Base-by-base conservation (phyloP, 2,329 filamentous ascomycete species). In the Neophaeococcomyces mojaviensis region DNA sequence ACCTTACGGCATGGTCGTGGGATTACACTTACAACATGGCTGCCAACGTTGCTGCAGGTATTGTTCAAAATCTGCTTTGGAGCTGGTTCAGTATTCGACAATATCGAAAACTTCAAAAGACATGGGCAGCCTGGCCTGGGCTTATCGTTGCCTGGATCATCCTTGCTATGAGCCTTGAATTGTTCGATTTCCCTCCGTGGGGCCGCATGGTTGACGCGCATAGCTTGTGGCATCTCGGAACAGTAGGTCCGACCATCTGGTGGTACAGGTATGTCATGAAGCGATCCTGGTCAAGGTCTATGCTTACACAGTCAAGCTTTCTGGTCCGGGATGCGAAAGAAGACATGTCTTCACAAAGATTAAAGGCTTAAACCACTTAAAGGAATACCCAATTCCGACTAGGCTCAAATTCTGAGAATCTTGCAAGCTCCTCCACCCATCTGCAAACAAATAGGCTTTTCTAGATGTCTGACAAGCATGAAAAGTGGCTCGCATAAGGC, bases 11-110 rank as follows among this genome's bases (percentile, higher is more conserved):
- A 56, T 86, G 89, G 72, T 72, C 75, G 15, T 98, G 92, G 86
- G 86, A 97, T 65, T 98, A 98, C 64, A 85, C 84, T 4, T 98
- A 98, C 69, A 98, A 98, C 64, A 97, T 98, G 88, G 81, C 84
- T 1, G 92, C 89, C 42, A 98, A 97, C 59, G 86, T 98, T 16
- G 79, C 77, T 2, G 78, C 85, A 9, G 92, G 92, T 3, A 71
- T 88, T 33, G 64, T 89, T 3, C 83, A 88, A 61, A 95, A 97
- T 59, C 43, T 82, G 3, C 68, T 97, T 48, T 97, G 92, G 92
- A 86, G 76, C 35, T 84, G 78, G 65, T 96, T 94, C 67, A 89
- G 85, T 62, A 78, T 85, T 56, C 69, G 71, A 54, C 77, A 82
- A 56, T 97, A 90, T 67, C 72, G 74, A 53, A 79, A 80, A 64